Percentiles rank a stretch among this genome's conserved stretches.
These are phyloP conservation scores for Infundibulicybe gibba DNA, from an alignment of 768 basidiomycete species.

Conservation along the genomic window DNA sequence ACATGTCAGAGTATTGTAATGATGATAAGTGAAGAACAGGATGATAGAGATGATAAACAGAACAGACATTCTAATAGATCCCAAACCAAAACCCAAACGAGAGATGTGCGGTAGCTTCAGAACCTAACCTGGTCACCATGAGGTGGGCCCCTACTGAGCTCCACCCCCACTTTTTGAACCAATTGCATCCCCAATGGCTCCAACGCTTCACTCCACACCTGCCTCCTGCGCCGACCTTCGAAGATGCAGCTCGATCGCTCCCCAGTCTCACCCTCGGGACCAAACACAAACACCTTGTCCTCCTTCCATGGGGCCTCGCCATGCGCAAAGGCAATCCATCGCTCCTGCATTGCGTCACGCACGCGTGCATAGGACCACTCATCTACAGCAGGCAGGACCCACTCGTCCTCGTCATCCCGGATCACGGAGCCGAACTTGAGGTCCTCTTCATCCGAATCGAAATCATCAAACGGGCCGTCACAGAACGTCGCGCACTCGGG, in stretches of 20 bases:
- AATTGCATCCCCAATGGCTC: conserved; percentile 64
- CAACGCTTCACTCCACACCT: conserved; percentile 61
- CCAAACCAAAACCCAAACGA: not conserved
- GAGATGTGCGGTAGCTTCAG: not conserved
- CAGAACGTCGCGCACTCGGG: conserved; percentile 17
- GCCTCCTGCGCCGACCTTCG: conserved; percentile 55
- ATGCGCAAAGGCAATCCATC: conserved; percentile 74
- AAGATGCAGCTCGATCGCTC: conserved; percentile 66
- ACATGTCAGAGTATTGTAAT: too few relatives aligned
- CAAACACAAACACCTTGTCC: conserved; percentile 73
- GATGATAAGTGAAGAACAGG: too few relatives aligned
- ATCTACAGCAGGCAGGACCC: conserved; percentile 58
- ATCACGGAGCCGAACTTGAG: conserved; percentile 20
- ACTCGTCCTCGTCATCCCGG: conserved; percentile 26
- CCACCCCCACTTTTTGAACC: conserved; percentile 70
- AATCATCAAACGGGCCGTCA: conserved; percentile 28
- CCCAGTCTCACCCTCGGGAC: conserved; percentile 79
- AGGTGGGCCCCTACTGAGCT: conserved; percentile 68
- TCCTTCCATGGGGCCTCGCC: conserved; percentile 71
- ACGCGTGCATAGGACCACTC: conserved; percentile 65
- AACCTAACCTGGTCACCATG: conserved; percentile 7
- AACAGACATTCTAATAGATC: too few relatives aligned
- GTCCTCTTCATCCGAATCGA: conserved; percentile 31
- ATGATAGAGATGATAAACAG: too few relatives aligned
- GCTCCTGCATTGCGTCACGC: conserved; percentile 66